Base-by-base conservation (phyloP, 2,329 filamentous ascomycete genomes). In the Purpureocillium lavendulum region DNA sequence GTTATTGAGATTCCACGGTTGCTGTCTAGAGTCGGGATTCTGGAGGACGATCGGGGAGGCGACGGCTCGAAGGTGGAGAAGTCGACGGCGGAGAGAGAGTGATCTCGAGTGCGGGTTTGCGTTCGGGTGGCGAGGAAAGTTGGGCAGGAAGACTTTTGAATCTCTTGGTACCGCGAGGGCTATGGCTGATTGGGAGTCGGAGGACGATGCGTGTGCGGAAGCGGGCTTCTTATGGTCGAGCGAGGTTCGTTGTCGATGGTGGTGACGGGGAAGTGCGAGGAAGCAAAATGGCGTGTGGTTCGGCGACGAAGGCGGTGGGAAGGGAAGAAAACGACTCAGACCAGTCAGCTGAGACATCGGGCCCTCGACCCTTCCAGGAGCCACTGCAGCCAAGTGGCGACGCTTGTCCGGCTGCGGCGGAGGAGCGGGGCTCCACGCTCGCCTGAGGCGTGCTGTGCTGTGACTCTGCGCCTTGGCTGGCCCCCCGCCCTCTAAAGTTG, bases 1-100 rank as follows among this genome's bases (percentile, higher is more conserved):
- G 51, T 44, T 56, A 37, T 49, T 45, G 47, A 45, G 45, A 41
- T 50, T 52, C 45, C 40, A 49, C 46, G 48, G 43, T 45, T 45
- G 36, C 40, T 52, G 36, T 50, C 37, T 48, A 39, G 37, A 46
- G 44, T 42, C 38, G 45, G 45, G 45, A 36, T 39, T 13, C 39
- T 30, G 4, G 35, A 26, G 11, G 35, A 17, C 18, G 35, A n/a
- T 31, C 16, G 31, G 36, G 24, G 18, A 30, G 35, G 32, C 31
- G 38, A 42, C 31, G 21, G 36, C 14, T 28, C 28, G 31, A 36
- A 21, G n/a, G 16, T 26, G 33, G 29, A 13, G 11, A 14, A 30
- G 11, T 30, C n/a, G 29, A 30, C 29, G 11, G 29, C 29, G 29
- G 12, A 30, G 5, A 30, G 29, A n/a, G 29, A 5, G 21, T 26